Conservation (phyloP, 2,329 filamentous ascomycete genomes). For the Triangularia setosa region DNA sequence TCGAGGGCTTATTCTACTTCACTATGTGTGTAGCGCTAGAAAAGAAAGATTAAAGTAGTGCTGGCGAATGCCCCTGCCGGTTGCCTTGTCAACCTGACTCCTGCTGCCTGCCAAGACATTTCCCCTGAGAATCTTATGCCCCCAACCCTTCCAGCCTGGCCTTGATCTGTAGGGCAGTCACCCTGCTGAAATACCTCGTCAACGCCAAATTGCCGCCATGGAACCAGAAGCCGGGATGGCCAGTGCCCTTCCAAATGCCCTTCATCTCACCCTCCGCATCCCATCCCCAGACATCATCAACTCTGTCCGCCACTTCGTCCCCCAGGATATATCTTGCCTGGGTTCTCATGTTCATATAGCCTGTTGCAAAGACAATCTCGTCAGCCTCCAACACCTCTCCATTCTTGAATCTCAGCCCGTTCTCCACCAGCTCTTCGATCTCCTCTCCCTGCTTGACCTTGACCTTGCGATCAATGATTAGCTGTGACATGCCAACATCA, state of each 20-base stretch:
- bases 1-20: too few relatives aligned
- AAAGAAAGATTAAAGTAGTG: neutral
- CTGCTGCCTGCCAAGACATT: neutral
- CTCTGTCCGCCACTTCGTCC: constrained; percentile 53
- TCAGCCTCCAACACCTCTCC: constrained; percentile 56
- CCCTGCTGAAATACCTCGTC: constrained; percentile 56
- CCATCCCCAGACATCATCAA: constrained; percentile 60
- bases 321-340: constrained; percentile 60
- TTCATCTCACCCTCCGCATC: constrained; percentile 55
- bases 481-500: constrained; percentile 59
- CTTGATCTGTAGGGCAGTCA: constrained; percentile 52
- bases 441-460: constrained; percentile 58
- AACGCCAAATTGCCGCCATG: constrained; percentile 62
- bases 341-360: constrained; percentile 65
- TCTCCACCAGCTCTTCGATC: constrained; percentile 46
- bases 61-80: neutral
- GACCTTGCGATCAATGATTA: constrained; percentile 62
- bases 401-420: constrained; percentile 48
- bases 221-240: constrained; percentile 63
- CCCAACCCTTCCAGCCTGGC: constrained; percentile 34
- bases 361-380: constrained; percentile 60
- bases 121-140: neutral
- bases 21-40: too few relatives aligned
- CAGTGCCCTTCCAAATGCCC: constrained; percentile 55
- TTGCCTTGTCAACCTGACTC: neutral